Evolutionary conservation across 108 stramenopile species (phyloP), one percentile per base, ranked within the genome.

Genomic region (Cyclotella distinguenda): DNA sequence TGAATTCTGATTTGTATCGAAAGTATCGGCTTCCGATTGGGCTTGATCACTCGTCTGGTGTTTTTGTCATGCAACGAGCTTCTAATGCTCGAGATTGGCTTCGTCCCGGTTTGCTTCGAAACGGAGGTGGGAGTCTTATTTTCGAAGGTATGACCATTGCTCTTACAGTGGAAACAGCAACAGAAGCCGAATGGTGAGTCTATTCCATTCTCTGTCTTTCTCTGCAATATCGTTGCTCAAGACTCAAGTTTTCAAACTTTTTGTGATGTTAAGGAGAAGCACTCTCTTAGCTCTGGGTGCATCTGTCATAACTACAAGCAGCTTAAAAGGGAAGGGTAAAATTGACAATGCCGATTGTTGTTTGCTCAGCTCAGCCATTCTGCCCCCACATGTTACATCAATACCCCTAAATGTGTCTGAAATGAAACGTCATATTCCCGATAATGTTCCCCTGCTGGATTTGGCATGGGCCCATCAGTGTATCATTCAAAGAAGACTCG

Each of bases 391-490:
- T 36, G 60, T 46, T 7, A 48, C 64, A 13, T 75, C 74, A 34
- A 25, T 55, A 11, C 66, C 74, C 45, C 3, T 39, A n/a, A 25
- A 67, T 26, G 74, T 75, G 19, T 56, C 74, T 12, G 52, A 53
- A 47, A n/a, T 75, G 32, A 43, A 55, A 35, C 50, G 52, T 22
- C 53, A n/a, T 28, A 61, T 75, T 22, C 65, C 49, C 4, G 18
- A 42, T 3, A 31, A 27, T 30, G 46, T 48, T 42, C 74, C 74
- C 40, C 57, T 55, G 6, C 32, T 74, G 13, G 73, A 74, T 61
- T 44, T 74, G 11, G 64, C 73, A 12, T 74, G 73, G 73, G 73
- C 73, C 0, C 73, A 74, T 31, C 73, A 74, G 27, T 74, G 57
- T 0, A 74, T 74, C 22, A 74, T 74, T 53, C 73, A 74, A 47